phyloP scores from a whole-genome alignment of 208 protist species.

The Leishmania aethiopica region DNA sequence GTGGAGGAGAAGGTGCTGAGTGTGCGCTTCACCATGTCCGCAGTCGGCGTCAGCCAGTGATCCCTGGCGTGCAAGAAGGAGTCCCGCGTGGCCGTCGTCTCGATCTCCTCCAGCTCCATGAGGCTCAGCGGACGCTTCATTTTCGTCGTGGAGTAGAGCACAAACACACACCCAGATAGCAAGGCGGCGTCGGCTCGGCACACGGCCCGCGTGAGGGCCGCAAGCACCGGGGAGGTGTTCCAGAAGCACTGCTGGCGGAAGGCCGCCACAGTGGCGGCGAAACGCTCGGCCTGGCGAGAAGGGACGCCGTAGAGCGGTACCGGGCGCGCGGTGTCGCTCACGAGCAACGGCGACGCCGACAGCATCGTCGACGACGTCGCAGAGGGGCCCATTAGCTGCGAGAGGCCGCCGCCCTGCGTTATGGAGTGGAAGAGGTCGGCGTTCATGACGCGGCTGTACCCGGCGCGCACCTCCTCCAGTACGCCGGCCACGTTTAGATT shows the following conservation, averaged over 20 bases:
- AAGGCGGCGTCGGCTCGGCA: slow-evolving; percentile 76
- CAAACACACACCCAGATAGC: slow-evolving; percentile 75
- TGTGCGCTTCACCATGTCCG: slow-evolving; percentile 53
- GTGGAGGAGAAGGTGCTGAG: slow-evolving; percentile 19
- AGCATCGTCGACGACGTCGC: slow-evolving; percentile 2
- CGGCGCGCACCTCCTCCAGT: slow-evolving; percentile 80
- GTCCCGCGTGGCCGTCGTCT: slow-evolving; percentile 73
- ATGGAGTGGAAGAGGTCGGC: slow-evolving; percentile 73
- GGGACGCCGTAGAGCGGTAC: slow-evolving; percentile 57
- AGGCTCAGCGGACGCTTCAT: slow-evolving; percentile 65
- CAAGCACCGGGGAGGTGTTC: slow-evolving; percentile 40
- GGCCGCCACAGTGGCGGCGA: slow-evolving; percentile 43
- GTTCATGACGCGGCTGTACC: slow-evolving; percentile 92
- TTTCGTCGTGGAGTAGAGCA: slow-evolving; percentile 46
- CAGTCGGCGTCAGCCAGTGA: slow-evolving; percentile 70
- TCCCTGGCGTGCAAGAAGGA: slow-evolving; percentile 75
- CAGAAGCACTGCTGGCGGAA: slow-evolving; percentile 74
- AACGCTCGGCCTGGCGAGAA: slow-evolving; percentile 41
- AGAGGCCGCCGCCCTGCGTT: slow-evolving; percentile 51
- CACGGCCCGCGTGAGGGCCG: slow-evolving; percentile 69
- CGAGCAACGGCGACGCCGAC: slow-evolving; percentile 34
- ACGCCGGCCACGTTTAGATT: slow-evolving; percentile 69
- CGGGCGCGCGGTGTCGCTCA: slow-evolving; percentile 3
- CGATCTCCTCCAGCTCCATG: slow-evolving; percentile 89
- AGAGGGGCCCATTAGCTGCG: slow-evolving; percentile 39